Conservation (phyloP, 495 filamentous ascomycete species). For the Aspergillus homomorphus region DNA sequence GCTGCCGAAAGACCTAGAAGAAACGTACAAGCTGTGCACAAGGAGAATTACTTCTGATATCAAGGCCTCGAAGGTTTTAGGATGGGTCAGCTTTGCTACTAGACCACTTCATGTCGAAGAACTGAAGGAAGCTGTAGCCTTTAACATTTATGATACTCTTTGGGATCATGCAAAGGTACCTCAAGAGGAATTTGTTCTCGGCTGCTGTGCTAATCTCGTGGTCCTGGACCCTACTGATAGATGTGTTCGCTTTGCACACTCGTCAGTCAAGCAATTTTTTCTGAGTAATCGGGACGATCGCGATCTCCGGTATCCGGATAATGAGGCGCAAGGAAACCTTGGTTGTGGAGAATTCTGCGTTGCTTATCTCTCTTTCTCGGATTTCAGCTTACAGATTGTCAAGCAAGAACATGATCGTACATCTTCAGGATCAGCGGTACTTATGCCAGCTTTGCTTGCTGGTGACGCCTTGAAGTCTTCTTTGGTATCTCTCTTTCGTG, state of each 20-base stretch:
- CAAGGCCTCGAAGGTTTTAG: conserved; percentile 16
- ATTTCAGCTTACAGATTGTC: conserved; percentile 22
- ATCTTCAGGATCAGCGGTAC: neutral
- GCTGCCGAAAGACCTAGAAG: conserved; percentile 27
- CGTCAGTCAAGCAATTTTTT: conserved; percentile 32
- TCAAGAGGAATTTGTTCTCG: conserved; percentile 21
- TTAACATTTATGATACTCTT: conserved; percentile 18
- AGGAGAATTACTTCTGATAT: conserved; percentile 18
- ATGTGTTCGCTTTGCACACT: conserved; percentile 33
- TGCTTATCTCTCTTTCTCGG: conserved; percentile 24
- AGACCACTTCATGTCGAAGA: conserved; percentile 33
- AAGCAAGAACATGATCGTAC: neutral
- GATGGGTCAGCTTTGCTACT: conserved; percentile 31
- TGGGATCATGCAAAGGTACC: conserved; percentile 29
- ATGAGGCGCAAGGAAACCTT: conserved; percentile 10
- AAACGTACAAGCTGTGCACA: conserved; percentile 24
- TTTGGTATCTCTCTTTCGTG: neutral
- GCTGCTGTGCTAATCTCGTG: conserved; percentile 32
- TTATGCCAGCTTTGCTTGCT: neutral
- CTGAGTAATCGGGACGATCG: conserved; percentile 9
- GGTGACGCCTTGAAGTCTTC: neutral
- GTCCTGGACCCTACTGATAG: conserved; percentile 23
- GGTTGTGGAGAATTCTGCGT: conserved; percentile 25
- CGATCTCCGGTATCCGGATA: conserved; percentile 1
- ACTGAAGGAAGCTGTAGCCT: conserved; percentile 33